Percentiles rank a stretch among this genome's conserved stretches.
These are phyloP conservation scores for Silene noctiflora DNA, from an alignment of 179 eudicot species.

Conservation along the genomic window DNA sequence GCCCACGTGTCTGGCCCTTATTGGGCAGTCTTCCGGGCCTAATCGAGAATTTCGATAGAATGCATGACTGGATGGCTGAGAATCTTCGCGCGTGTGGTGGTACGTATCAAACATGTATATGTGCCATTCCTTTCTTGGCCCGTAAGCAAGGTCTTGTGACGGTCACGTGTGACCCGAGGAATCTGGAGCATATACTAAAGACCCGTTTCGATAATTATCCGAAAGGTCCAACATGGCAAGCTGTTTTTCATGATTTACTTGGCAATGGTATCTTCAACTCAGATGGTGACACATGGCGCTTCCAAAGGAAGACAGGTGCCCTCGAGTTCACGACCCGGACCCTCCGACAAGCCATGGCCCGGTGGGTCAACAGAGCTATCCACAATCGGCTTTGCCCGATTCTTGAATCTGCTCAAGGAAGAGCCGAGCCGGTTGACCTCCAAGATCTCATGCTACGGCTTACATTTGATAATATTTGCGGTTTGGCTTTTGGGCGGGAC, in stretches of 20 bases:
- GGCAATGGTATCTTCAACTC: constrained; percentile 90
- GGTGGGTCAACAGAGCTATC: constrained; percentile 87
- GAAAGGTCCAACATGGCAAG: constrained; percentile 94
- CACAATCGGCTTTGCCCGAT: constrained; percentile 58
- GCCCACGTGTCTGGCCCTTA: constrained; percentile 92
- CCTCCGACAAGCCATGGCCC: constrained; percentile 88
- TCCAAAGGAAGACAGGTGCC: constrained; percentile 90
- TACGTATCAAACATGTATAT: constrained; percentile 93
- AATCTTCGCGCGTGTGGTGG: constrained; percentile 78
- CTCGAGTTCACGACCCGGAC: constrained; percentile 94
- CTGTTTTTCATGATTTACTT: constrained; percentile 80
- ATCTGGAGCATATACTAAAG: constrained; percentile 81
- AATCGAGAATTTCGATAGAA: constrained; percentile 64
- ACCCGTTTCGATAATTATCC: constrained; percentile 83
- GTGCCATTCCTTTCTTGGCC: constrained; percentile 80
- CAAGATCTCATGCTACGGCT: constrained; percentile 84
- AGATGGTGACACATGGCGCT: constrained; percentile 87
- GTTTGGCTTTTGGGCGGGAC: constrained; percentile 81
- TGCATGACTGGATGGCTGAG: constrained; percentile 94
- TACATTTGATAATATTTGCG: constrained; percentile 90
- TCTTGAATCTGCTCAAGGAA: constrained; percentile 43
- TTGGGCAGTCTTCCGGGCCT: constrained; percentile 83
- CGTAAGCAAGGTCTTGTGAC: constrained; percentile 85
- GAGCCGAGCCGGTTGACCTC: constrained; percentile 55
- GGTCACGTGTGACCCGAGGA: constrained; percentile 86